Conservation (phyloP, 164 flowering plant genomes). For the Sedum album region DNA sequence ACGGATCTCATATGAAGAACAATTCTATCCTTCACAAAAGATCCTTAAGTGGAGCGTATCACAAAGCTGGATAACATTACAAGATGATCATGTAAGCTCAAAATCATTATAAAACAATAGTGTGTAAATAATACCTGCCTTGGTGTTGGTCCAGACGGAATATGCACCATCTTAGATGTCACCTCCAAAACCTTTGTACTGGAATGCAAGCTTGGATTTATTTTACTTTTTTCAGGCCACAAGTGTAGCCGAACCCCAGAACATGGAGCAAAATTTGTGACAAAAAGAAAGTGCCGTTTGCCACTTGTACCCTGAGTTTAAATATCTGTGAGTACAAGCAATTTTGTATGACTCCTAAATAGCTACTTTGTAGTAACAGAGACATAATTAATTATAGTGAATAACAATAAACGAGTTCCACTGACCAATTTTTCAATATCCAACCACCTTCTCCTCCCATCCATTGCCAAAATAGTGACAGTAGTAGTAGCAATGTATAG, state of each 20-base stretch:
- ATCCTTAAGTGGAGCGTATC: neutral
- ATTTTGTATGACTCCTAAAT: neutral
- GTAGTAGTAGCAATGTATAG: conserved; percentile 61
- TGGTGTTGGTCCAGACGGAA: conserved; percentile 95
- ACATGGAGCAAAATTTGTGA: conserved; percentile 93
- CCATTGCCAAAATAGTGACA: conserved; percentile 92
- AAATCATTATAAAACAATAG: neutral
- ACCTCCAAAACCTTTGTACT: conserved; percentile 59
- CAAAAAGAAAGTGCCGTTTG: conserved; percentile 71
- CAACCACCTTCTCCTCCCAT: conserved; percentile 96
- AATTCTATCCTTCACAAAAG: neutral
- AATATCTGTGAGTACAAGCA: neutral
- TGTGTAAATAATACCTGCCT: conserved; percentile 59
- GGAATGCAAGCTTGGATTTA: conserved; percentile 28
- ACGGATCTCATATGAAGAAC: neutral
- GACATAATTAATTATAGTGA: neutral
- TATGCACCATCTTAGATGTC: conserved; percentile 76
- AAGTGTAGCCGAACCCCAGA: conserved; percentile 90
- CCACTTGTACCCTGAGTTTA: conserved; percentile 59
- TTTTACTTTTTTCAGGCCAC: conserved; percentile 78
- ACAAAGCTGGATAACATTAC: neutral
- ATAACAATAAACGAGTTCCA: neutral
- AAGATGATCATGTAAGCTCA: neutral
- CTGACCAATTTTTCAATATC: conserved; percentile 87
- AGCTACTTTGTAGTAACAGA: neutral